Conservation (phyloP, 495 filamentous ascomycete genomes). For the Lasiosphaeriaceae sp. region DNA sequence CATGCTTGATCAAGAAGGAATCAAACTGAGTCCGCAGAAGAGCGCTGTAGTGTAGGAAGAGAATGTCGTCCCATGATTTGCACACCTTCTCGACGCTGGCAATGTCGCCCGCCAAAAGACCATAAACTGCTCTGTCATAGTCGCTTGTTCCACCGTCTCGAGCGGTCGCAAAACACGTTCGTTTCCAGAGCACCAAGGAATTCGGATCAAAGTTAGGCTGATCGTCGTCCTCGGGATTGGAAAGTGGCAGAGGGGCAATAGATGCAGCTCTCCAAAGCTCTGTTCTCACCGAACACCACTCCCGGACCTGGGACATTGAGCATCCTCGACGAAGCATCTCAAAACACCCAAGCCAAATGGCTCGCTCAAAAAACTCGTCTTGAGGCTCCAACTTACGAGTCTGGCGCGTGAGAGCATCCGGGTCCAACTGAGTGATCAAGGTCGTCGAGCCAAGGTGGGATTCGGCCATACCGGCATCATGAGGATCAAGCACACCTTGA, state of each 20-base stretch:
- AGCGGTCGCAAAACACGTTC: slow-evolving; percentile 75
- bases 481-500: slow-evolving; percentile 61
- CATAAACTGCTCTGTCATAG: slow-evolving; percentile 87
- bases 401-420: slow-evolving; percentile 82
- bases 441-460: slow-evolving; percentile 56
- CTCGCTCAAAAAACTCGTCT: slow-evolving; percentile 80
- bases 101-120: slow-evolving; percentile 77
- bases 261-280: slow-evolving; percentile 82
- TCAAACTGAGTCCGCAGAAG: slow-evolving; percentile 70
- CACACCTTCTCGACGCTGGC: slow-evolving; percentile 72
- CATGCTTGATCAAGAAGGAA: slow-evolving; percentile 49
- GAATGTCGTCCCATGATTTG: slow-evolving; percentile 78
- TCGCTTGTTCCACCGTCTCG: slow-evolving; percentile 61
- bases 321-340: slow-evolving; percentile 81
- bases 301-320: slow-evolving; percentile 64
- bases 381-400: slow-evolving; percentile 65
- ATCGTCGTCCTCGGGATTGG: slow-evolving; percentile 36
- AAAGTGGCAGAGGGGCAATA: slow-evolving; percentile 54
- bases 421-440: slow-evolving; percentile 87
- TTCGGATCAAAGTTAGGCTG: slow-evolving; percentile 38
- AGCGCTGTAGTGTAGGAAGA: slow-evolving; percentile 88
- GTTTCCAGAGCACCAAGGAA: slow-evolving; percentile 66
- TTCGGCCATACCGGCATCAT: slow-evolving; percentile 50
- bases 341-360: slow-evolving; percentile 84
- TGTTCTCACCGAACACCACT: slow-evolving; percentile 73